Evolutionary conservation across 306 rosid genomes (phyloP).

Genomic region (Begonia fuchsioides): DNA sequence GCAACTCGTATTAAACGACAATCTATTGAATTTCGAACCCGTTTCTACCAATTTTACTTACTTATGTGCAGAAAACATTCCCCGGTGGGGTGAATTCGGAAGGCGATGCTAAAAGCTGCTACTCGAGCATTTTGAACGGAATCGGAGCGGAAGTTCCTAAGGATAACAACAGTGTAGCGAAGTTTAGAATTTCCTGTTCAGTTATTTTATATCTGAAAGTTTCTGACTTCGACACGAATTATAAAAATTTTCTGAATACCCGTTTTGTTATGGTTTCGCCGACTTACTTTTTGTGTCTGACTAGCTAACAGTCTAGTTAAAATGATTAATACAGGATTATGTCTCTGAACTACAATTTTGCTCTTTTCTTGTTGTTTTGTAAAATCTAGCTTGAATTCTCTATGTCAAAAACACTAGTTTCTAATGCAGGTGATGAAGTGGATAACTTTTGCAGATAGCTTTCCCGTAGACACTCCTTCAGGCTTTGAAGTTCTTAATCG

Average conservation of each 20-base stretch:
- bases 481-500: conserved; percentile 43
- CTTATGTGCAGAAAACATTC: conserved; percentile 31
- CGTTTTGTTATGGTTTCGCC: no score
- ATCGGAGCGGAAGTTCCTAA: conserved; percentile 16
- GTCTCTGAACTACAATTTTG: no score
- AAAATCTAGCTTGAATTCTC: conserved; percentile 2
- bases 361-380: no score
- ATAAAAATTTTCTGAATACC: no score
- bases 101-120: conserved; percentile 39
- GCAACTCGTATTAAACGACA: no score
- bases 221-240: neutral
- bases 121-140: conserved; percentile 20
- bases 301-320: no score
- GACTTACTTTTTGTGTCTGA: neutral
- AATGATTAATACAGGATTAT: neutral
- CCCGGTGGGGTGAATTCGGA: conserved; percentile 15
- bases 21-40: no score
- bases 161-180: conserved; percentile 35
- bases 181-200: neutral
- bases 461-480: conserved; percentile 32
- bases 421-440: conserved; percentile 47
- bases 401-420: conserved; percentile 5
- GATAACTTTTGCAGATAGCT: conserved; percentile 55
- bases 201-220: neutral
- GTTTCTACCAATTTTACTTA: no score